Evolutionary conservation across 1,284 basidiomycete genomes (phyloP).

Genomic region (Rhodotorula sp.): DNA sequence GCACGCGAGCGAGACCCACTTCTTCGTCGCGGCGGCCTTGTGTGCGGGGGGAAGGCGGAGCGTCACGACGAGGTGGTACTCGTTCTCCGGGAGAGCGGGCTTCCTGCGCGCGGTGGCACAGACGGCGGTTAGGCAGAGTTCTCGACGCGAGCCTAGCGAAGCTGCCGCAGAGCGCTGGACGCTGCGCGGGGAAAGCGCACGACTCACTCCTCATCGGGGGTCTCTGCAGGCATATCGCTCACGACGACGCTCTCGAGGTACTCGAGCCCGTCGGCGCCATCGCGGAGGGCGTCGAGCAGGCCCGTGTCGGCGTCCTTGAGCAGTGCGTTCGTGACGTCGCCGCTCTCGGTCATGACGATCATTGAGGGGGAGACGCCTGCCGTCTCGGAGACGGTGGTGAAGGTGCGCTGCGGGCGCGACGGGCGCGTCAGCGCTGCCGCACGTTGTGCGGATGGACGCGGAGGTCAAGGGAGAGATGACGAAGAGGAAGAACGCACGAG

Average conservation of each 20-base stretch:
- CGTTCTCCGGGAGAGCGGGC: constrained; percentile 6
- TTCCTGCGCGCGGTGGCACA: background rate
- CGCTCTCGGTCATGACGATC: constrained; percentile 32
- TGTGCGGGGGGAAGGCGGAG: constrained; percentile 13
- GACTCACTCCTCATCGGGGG: constrained; percentile 14
- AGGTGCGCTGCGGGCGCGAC: constrained; percentile 16
- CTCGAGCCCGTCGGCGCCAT: constrained; percentile 3
- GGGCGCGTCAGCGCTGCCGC: background rate
- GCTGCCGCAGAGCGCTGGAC: fast-evolving
- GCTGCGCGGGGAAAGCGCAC: background rate
- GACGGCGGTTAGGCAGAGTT: background rate
- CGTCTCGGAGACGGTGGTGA: constrained; percentile 24
- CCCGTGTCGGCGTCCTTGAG: constrained; percentile 24
- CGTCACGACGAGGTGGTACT: constrained; percentile 26
- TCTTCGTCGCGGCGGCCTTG: background rate
- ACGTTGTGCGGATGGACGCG: too few relatives aligned
- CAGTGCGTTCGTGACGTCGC: constrained; percentile 29
- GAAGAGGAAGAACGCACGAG: constrained; percentile 9
- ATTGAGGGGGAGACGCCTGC: constrained; percentile 7
- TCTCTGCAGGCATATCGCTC: constrained; percentile 19
- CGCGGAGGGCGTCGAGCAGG: constrained; percentile 16
- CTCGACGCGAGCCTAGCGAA: too few relatives aligned
- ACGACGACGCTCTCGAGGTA: constrained; percentile 33
- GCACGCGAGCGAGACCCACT: constrained; percentile 21
- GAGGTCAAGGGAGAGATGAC: too few relatives aligned